Conservation (phyloP, 1,284 basidiomycete genomes). For the Ganoderma meredithae region DNA sequence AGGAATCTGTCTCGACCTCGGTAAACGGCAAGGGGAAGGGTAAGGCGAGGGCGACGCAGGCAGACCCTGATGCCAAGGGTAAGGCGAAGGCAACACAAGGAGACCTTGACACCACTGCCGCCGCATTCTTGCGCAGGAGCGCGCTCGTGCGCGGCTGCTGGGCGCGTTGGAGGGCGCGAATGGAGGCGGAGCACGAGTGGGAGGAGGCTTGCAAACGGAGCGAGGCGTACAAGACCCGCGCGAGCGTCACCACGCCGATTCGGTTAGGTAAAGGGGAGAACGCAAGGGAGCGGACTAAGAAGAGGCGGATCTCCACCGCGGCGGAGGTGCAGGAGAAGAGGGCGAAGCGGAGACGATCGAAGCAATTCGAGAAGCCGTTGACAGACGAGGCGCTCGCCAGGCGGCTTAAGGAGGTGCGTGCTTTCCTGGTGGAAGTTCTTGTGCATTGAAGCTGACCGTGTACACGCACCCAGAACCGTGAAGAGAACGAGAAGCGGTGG, state of each 20-base stretch:
- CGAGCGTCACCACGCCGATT: not conserved
- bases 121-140: conserved; percentile 28
- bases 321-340: conserved; percentile 41
- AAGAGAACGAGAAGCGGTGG: conserved; percentile 74
- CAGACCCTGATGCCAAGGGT: conserved; percentile 28
- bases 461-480: conserved; percentile 59
- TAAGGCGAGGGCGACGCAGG: conserved; percentile 40
- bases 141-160: conserved; percentile 46
- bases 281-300: conserved; percentile 15
- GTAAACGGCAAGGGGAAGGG: conserved; percentile 31
- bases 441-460: not conserved
- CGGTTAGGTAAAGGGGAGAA: not conserved
- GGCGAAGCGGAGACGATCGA: conserved; percentile 55
- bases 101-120: conserved; percentile 30
- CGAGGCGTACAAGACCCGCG: conserved; percentile 62
- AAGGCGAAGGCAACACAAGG: conserved; percentile 40
- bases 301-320: conserved; percentile 34
- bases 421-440: conserved; percentile 1
- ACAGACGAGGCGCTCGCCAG: conserved; percentile 71
- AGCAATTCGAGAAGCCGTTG: conserved; percentile 54
- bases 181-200: conserved; percentile 56
- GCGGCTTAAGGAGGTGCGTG: conserved; percentile 69
- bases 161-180: conserved; percentile 50
- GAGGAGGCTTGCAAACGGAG: conserved; percentile 65
- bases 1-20: not conserved